Evolutionary conservation across 768 basidiomycete genomes (phyloP).

Genomic region (Phallus indusiatus): DNA sequence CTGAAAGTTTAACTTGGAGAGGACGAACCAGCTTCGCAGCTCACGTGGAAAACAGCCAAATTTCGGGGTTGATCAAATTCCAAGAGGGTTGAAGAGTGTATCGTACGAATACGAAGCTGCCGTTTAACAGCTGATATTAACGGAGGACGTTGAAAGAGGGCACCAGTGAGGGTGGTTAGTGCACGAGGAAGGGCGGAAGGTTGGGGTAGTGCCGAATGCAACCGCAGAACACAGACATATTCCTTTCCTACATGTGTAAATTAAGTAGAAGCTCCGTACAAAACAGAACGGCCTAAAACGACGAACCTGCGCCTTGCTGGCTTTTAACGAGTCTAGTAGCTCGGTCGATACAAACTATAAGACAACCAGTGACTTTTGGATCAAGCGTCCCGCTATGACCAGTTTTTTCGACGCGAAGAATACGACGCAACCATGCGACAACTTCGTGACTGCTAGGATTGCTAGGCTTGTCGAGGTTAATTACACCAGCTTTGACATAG

Average conservation of each 20-base stretch:
- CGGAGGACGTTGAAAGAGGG: constrained; percentile 97
- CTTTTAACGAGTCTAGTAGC: constrained; percentile 97
- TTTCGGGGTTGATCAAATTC: constrained; percentile 98
- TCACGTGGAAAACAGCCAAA: constrained; percentile 96
- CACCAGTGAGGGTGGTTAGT: constrained; percentile 93
- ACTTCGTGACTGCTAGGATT: constrained; percentile 99
- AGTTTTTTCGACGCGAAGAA: constrained; percentile 93
- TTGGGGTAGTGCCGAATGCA: constrained; percentile 75
- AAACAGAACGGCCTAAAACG: not conserved
- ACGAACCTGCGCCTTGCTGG: constrained; percentile 91
- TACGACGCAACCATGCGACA: constrained; percentile 97
- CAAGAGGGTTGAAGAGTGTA: constrained; percentile 89
- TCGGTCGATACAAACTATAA: constrained; percentile 98
- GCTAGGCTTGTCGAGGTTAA: constrained; percentile 98
- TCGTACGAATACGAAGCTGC: constrained; percentile 93
- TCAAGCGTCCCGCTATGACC: constrained; percentile 98
- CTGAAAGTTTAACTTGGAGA: not conserved
- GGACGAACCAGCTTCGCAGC: constrained; percentile 78
- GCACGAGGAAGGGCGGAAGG: constrained; percentile 86
- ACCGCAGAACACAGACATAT: constrained; percentile 92
- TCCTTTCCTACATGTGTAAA: constrained; percentile 64
- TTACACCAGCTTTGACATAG: constrained; percentile 97
- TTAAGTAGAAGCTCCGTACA: not conserved
- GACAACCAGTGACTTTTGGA: constrained; percentile 97
- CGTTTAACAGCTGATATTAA: constrained; percentile 99